Percentiles rank a stretch among this genome's conserved stretches.
These are phyloP conservation scores for Aquilaria sinensis DNA, from an alignment of 345 rosid species.

Conservation along the genomic window DNA sequence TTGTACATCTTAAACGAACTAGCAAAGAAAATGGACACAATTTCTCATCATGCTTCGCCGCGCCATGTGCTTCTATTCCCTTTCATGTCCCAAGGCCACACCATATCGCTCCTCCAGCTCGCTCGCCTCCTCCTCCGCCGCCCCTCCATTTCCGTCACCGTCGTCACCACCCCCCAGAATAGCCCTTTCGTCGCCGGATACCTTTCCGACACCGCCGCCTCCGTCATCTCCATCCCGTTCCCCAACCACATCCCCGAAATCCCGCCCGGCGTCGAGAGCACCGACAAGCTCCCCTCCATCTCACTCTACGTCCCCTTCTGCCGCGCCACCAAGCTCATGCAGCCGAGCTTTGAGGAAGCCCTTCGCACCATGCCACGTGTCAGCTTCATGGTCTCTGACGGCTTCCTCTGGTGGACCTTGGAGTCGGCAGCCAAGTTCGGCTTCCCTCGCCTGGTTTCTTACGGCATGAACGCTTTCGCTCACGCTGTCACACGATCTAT, in stretches of 20 bases:
- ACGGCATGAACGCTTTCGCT: conserved; percentile 38
- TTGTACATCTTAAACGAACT: background rate
- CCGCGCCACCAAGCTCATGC: conserved; percentile 51
- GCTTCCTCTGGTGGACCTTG: conserved; percentile 76
- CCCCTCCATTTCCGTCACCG: conserved; percentile 26
- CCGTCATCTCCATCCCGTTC: conserved; percentile 46
- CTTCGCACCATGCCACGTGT: conserved; percentile 34
- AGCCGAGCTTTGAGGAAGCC: conserved; percentile 39
- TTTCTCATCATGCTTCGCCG: background rate
- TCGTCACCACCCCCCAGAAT: conserved; percentile 71
- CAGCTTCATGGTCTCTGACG: conserved; percentile 58
- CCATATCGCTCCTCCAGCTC: conserved; percentile 64
- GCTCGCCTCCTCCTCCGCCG: conserved; percentile 60
- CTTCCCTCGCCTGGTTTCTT: conserved; percentile 49
- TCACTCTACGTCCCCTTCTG: conserved; percentile 42
- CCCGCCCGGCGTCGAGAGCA: conserved; percentile 55
- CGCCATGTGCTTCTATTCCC: conserved; percentile 63
- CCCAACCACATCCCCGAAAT: conserved; percentile 38
- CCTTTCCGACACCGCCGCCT: conserved; percentile 31
- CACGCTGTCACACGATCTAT: conserved; percentile 8
- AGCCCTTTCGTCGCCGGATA: conserved; percentile 39
- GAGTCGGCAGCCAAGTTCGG: conserved; percentile 60
- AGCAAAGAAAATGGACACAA: conserved; percentile 4
- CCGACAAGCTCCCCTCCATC: conserved; percentile 62
- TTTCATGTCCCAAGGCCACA: conserved; percentile 83